A percentile compares a stretch with the other conserved stretches of the same genome.
Conservation (phyloP, 495 filamentous ascomycete species). For the Penicillium desertorum region DNA sequence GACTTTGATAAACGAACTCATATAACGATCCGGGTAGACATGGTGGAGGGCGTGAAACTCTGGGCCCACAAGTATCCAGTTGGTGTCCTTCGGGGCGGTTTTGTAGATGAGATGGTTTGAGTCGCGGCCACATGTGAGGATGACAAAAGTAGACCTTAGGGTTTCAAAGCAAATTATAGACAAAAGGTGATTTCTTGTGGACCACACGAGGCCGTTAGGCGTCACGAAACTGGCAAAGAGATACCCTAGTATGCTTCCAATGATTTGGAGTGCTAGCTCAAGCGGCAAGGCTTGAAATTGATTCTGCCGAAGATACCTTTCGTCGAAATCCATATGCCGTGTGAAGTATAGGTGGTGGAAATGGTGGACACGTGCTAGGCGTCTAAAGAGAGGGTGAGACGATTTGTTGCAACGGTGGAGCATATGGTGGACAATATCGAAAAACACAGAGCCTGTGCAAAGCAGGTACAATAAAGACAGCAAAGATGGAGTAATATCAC, state of each 20-base stretch:
- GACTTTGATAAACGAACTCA: conserved; percentile 22
- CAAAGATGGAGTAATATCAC: neutral
- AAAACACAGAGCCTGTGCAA: conserved; percentile 20
- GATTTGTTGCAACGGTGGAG: conserved; percentile 23
- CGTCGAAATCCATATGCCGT: conserved; percentile 21
- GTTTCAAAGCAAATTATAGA: neutral
- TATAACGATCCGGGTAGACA: conserved; percentile 25
- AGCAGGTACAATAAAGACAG: conserved; percentile 12
- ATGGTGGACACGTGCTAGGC: conserved; percentile 18
- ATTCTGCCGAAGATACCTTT: conserved; percentile 18
- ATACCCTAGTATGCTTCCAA: conserved; percentile 15
- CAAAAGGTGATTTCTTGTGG: neutral
- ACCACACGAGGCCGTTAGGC: neutral
- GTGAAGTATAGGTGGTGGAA: conserved; percentile 29
- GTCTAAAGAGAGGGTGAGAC: conserved; percentile 16
- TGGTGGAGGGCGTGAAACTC: conserved; percentile 26
- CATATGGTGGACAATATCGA: conserved; percentile 20
- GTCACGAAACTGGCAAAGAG: neutral
- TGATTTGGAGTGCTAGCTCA: conserved; percentile 15
- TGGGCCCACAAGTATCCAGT: conserved; percentile 23
- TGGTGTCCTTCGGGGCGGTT: conserved; percentile 18
- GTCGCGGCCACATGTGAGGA: conserved; percentile 16
- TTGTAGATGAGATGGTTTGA: conserved; percentile 22
- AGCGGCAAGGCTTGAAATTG: conserved; percentile 19
- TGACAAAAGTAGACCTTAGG: conserved; percentile 6